Conservation (phyloP, 1,284 basidiomycete genomes). For the Fistulinella cinereoalba region DNA sequence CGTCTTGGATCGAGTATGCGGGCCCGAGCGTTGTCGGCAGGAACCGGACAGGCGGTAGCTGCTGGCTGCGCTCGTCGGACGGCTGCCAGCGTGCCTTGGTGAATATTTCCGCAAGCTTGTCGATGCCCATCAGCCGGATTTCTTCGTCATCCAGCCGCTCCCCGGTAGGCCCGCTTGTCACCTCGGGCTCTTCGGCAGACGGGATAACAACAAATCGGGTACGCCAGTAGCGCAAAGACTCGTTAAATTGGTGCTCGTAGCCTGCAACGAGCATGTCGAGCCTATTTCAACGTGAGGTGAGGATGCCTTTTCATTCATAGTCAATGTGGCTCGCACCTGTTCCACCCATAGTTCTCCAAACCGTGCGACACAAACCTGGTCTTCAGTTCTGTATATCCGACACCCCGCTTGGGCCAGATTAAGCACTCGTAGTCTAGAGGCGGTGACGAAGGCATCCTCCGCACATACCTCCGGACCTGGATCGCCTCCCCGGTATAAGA, state of each 20-base stretch:
- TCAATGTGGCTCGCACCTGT: constrained; percentile 47
- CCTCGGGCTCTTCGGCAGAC: constrained; percentile 62
- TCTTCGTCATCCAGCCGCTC: constrained; percentile 85
- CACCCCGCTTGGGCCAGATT: constrained; percentile 89
- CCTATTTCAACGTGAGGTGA: constrained; percentile 34
- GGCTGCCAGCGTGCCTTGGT: constrained; percentile 75
- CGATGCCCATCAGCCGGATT: constrained; percentile 83
- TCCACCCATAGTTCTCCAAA: constrained; percentile 81
- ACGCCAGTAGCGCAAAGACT: constrained; percentile 88
- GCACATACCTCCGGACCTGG: constrained; percentile 84
- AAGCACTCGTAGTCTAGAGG: constrained; percentile 83
- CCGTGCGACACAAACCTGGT: constrained; percentile 80
- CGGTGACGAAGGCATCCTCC: constrained; percentile 62
- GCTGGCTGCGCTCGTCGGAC: constrained; percentile 54
- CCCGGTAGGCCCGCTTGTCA: constrained; percentile 55
- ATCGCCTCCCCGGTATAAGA: constrained; percentile 86
- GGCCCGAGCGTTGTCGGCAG: constrained; percentile 82
- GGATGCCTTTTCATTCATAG: not conserved
- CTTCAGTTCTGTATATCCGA: constrained; percentile 79
- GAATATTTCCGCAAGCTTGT: constrained; percentile 88
- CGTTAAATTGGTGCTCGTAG: constrained; percentile 78
- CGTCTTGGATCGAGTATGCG: constrained; percentile 74
- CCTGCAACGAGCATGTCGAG: constrained; percentile 84
- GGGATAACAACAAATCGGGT: constrained; percentile 96
- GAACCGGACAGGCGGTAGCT: constrained; percentile 61